These are phyloP conservation scores for Cercophora scortea DNA, from an alignment of 495 filamentous ascomycete genomes.

Conservation along the genomic window DNA sequence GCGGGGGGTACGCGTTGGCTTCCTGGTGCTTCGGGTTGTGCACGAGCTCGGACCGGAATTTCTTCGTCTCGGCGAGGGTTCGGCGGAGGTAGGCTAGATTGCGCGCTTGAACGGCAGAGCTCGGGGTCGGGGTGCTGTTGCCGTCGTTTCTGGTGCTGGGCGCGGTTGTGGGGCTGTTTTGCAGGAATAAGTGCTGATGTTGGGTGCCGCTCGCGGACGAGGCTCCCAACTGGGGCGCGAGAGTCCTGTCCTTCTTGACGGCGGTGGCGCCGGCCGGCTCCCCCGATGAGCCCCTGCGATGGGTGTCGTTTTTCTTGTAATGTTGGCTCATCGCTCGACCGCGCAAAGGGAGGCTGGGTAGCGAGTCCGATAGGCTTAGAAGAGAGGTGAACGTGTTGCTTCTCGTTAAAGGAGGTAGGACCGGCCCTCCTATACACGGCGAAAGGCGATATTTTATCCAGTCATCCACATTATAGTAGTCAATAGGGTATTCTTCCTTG, in stretches of 20 bases:
- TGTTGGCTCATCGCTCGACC: constrained; percentile 14
- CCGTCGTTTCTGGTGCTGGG: constrained; percentile 8
- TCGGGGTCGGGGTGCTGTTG: neutral
- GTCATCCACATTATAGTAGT: constrained; percentile 73
- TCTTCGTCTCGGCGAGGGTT: constrained; percentile 60
- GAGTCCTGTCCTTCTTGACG: constrained; percentile 30
- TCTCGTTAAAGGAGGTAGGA: constrained; percentile 40
- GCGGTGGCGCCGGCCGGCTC: neutral
- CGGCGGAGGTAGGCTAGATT: constrained; percentile 67
- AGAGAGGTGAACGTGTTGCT: constrained; percentile 30
- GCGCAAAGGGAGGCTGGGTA: constrained; percentile 22
- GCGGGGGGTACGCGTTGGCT: constrained; percentile 68
- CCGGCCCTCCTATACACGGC: constrained; percentile 59
- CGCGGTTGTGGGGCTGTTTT: neutral
- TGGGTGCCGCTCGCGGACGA: constrained; percentile 16
- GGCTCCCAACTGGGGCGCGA: constrained; percentile 45
- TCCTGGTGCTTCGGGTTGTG: constrained; percentile 51
- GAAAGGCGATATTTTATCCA: constrained; percentile 78
- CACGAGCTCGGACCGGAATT: constrained; percentile 66
- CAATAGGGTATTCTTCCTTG: constrained; percentile 69
- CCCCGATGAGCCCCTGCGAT: too few species aligned
- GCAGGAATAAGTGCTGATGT: neutral
- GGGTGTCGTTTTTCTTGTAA: neutral
- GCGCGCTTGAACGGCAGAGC: constrained; percentile 8
- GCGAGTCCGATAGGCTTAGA: constrained; percentile 29